Percentiles rank a stretch among this genome's conserved stretches.
These are phyloP conservation scores for Syzygium syzygioides DNA, from an alignment of 441 rosid species.

Conservation along the genomic window DNA sequence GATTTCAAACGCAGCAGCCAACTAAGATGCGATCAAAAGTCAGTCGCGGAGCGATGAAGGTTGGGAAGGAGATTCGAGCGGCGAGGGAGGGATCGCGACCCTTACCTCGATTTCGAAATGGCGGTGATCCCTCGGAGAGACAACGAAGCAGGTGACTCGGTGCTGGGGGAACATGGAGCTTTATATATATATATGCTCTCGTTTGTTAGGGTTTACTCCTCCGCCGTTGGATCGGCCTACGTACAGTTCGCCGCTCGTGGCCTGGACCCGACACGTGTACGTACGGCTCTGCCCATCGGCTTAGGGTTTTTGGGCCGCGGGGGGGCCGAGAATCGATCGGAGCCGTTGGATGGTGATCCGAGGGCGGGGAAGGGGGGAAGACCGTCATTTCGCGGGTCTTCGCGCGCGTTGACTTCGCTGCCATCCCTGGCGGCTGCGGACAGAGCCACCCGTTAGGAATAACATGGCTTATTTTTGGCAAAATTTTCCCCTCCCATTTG, in stretches of 20 bases:
- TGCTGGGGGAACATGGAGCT: not conserved
- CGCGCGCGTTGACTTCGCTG: not conserved
- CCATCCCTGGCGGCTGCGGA: not conserved
- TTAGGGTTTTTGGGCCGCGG: not conserved
- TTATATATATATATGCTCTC: not conserved
- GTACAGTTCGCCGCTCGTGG: not conserved
- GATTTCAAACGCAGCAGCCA: not conserved
- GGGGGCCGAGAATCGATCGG: not conserved
- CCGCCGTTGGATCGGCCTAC: not conserved
- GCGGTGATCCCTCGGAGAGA: not conserved
- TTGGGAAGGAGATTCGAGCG: not conserved
- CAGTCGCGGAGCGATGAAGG: not conserved
- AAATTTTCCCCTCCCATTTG: not conserved
- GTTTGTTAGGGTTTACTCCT: not conserved
- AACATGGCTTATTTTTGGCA: not conserved
- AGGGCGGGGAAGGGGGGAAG: not conserved
- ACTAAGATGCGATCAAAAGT: not conserved
- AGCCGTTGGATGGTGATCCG: not conserved
- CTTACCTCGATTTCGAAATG: not conserved
- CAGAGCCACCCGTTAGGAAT: not conserved
- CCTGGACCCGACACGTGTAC: not conserved
- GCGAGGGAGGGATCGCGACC: not conserved
- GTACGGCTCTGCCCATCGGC: fast-evolving
- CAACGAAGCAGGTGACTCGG: not conserved
- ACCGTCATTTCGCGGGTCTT: not conserved